Evolutionary conservation across 2,329 filamentous ascomycete species (phyloP).

Genomic region (Boeremia exigua): DNA sequence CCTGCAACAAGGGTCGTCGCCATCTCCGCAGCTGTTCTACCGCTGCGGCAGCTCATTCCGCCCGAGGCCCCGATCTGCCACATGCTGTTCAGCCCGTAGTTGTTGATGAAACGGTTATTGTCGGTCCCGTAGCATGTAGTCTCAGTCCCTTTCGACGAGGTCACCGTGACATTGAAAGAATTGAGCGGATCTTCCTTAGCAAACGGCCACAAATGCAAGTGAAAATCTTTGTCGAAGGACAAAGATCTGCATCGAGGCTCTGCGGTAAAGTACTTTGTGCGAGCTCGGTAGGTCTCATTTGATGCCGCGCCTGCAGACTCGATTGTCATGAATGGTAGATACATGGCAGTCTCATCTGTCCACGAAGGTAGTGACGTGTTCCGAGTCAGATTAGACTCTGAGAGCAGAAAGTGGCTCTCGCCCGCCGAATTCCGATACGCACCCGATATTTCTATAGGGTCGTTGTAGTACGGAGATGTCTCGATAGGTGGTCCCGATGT

Average conservation of each 20-base stretch:
- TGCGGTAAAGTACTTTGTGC: not conserved
- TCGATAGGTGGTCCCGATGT: conserved; percentile 21
- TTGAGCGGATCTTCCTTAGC: not conserved
- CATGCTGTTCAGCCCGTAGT: not conserved
- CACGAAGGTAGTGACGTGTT: conserved; percentile 57
- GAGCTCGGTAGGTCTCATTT: not conserved
- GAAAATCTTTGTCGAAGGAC: not conserved
- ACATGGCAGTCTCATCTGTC: conserved; percentile 54
- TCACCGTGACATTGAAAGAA: not conserved
- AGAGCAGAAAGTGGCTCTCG: conserved; percentile 50
- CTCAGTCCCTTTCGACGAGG: not conserved
- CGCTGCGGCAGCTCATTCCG: conserved; percentile 1
- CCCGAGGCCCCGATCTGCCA: not conserved
- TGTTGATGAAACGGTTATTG: not conserved
- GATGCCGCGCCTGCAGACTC: conserved; percentile 4
- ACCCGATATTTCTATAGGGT: conserved; percentile 3
- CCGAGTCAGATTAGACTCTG: conserved; percentile 54
- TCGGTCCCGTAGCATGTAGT: not conserved
- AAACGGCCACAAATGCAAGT: not conserved
- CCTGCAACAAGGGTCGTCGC: conserved; percentile 1
- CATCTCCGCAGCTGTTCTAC: conserved; percentile 22
- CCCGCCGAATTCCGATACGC: conserved; percentile 30
- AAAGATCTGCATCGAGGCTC: not conserved
- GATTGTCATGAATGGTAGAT: conserved; percentile 52
- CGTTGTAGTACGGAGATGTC: not conserved